phyloP scores from a whole-genome alignment of 305 asterid species.

The Solanum chacoense region DNA sequence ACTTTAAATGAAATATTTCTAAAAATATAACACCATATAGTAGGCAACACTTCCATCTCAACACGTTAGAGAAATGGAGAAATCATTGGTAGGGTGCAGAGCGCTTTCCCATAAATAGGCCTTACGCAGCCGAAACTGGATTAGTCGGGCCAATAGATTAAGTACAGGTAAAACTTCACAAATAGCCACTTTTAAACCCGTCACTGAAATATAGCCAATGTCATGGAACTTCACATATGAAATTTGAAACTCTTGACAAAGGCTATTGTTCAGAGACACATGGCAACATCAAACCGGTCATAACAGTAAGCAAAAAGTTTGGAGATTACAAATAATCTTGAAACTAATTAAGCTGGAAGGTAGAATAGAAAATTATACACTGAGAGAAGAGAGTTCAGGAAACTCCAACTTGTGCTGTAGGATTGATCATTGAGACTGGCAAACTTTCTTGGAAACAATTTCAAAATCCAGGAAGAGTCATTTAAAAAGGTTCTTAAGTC shows the following conservation, averaged over 20 bases:
- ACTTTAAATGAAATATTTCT: background rate
- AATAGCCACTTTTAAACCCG: background rate
- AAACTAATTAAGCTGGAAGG: background rate
- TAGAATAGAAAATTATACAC: background rate
- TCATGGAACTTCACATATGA: background rate
- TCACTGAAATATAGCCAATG: background rate
- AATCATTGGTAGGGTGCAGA: background rate
- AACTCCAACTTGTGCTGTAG: background rate
- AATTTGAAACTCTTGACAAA: background rate
- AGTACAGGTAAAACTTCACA: background rate
- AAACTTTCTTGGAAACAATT: background rate
- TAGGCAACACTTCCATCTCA: background rate
- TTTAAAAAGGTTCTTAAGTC: slow-evolving; percentile 56
- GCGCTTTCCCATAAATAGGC: background rate
- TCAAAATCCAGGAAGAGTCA: background rate
- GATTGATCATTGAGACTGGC: background rate
- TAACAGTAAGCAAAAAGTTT: background rate
- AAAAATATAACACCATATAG: background rate
- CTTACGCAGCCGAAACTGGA: background rate
- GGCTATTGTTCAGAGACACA: background rate
- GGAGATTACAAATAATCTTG: background rate
- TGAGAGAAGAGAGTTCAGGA: background rate
- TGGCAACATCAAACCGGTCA: background rate
- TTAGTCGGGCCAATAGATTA: background rate
- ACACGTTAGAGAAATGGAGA: background rate